Evolutionary conservation across 495 filamentous ascomycete species (phyloP), one percentile per base, ranked within the genome.

Genomic region (Xylaria flabelliformis): DNA sequence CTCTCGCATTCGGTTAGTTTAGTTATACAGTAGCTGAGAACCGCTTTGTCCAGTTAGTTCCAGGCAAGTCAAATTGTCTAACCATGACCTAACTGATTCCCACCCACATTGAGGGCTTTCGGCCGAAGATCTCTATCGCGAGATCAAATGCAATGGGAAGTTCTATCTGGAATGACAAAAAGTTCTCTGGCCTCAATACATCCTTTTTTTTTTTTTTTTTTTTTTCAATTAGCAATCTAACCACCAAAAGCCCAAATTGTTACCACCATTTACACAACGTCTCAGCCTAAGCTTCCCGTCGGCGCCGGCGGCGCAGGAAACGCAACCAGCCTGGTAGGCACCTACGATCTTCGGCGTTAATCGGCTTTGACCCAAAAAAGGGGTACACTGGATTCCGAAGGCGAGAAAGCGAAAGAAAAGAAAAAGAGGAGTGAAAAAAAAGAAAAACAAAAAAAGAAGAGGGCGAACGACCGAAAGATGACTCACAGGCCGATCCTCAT

Each of bases 301-400:
- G 53, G 26, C 26, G 19, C 12, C n/a, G 50, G 32, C 13, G 4
- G 10, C n/a, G 41, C 1, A 12, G 65, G 55, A 10, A 36, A 69
- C 26, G 67, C 67, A 24, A 69, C 55, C 21, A 69, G 41, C 67
- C n/a, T 61, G 0, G 67, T 69, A 10, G 67, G 67, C 39, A 62
- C 58, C 58, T 61, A 29, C 21, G 9, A 2, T 15, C 39, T 61
- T 29, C 12, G 19, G 19, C 2, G n/a, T 61, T 32, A 61, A 32
- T 61, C n/a, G 0, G 19, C 36, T 32, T 9, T 8, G 56, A 21
- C n/a, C 56, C 32, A 61, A 39, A n/a, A n/a, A n/a, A 59, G 8
- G 17, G 19, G 5, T 36, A 59, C 1, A 29, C 13, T 3, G 1
- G 13, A 17, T n/a, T 34, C 29, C 56, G 36, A 36, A 59, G 32